phyloP scores from a whole-genome alignment of 306 rosid genomes.

The Malus sieversii region DNA sequence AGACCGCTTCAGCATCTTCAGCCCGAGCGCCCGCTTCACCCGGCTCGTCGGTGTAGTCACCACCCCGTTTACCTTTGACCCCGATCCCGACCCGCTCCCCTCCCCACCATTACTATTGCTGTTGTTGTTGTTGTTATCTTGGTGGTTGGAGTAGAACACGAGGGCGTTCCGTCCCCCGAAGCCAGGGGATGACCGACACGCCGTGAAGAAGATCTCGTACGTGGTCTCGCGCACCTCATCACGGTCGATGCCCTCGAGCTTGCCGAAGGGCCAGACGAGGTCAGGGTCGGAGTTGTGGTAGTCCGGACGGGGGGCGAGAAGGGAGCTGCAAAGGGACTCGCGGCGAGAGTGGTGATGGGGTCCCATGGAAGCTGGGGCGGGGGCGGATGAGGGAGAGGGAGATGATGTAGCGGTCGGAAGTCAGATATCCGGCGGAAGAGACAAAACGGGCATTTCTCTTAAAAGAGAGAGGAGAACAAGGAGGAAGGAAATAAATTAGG shows the following conservation, averaged over 20 bases:
- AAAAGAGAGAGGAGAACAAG: slow-evolving; percentile 11
- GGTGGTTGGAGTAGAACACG: slow-evolving; percentile 30
- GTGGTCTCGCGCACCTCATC: slow-evolving; percentile 71
- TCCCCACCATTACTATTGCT: slow-evolving; percentile 16
- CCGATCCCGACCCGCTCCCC: not conserved
- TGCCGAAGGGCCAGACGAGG: slow-evolving; percentile 44
- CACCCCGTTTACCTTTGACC: slow-evolving; percentile 34
- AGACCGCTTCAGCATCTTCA: slow-evolving; percentile 80
- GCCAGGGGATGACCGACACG: slow-evolving; percentile 79
- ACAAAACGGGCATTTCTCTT: slow-evolving; percentile 28
- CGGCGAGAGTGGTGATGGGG: slow-evolving; percentile 56
- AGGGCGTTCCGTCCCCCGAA: slow-evolving; percentile 66
- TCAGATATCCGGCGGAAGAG: slow-evolving; percentile 31
- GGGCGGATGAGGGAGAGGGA: slow-evolving; percentile 12
- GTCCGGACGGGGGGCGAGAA: slow-evolving; percentile 25
- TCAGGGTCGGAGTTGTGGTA: slow-evolving; percentile 24
- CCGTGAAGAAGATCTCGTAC: slow-evolving; percentile 79
- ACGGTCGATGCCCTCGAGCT: slow-evolving; percentile 40
- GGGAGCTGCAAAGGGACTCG: slow-evolving; percentile 50
- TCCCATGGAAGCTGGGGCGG: slow-evolving; percentile 46
- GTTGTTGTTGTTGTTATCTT: not conserved
- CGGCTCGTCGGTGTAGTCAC: slow-evolving; percentile 67
- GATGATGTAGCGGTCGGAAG: not conserved
- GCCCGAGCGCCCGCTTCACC: slow-evolving; percentile 68
- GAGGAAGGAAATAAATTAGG: not conserved